A percentile compares a stretch with the other conserved stretches of the same genome.
Evolutionary conservation across 805 yeast genomes (phyloP).

Genomic region (Ogataea siamensis): DNA sequence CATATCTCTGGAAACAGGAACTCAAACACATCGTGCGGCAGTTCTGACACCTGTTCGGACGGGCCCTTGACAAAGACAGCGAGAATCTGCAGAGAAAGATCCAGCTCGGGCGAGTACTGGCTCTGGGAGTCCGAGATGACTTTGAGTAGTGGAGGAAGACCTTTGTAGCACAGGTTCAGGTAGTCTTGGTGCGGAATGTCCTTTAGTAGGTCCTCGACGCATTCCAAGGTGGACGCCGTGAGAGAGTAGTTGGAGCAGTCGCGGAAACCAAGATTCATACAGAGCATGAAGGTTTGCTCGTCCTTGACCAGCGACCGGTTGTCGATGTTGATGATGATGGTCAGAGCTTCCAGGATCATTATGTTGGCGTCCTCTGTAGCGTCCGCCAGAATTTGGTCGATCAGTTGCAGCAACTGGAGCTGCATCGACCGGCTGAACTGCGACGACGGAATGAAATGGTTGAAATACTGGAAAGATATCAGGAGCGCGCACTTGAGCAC

Average conservation of each 20-base stretch:
- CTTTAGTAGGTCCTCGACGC: conserved; percentile 58
- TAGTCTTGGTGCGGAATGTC: conserved; percentile 46
- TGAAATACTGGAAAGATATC: conserved; percentile 52
- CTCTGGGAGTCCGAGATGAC: conserved; percentile 36
- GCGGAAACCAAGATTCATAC: conserved; percentile 63
- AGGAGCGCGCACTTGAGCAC: conserved; percentile 36
- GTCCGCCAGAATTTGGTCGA: conserved; percentile 48
- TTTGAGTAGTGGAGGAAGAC: conserved; percentile 50
- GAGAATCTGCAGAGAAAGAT: conserved; percentile 56
- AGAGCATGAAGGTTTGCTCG: conserved; percentile 45
- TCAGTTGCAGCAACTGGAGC: conserved; percentile 32
- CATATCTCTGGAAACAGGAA: conserved; percentile 44
- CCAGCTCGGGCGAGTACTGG: conserved; percentile 60
- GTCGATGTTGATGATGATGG: conserved; percentile 52
- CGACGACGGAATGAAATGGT: conserved; percentile 23
- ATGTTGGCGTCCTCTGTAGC: conserved; percentile 82
- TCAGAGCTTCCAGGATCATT: conserved; percentile 66
- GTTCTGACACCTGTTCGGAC: conserved; percentile 13
- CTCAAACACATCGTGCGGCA: conserved; percentile 36
- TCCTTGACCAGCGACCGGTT: conserved; percentile 33
- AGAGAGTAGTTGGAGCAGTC: conserved; percentile 76
- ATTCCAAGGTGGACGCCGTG: conserved; percentile 64
- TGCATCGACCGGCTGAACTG: conserved; percentile 30
- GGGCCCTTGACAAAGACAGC: conserved; percentile 50
- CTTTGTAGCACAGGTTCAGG: conserved; percentile 44